phyloP scores from a whole-genome alignment of 2,329 filamentous ascomycete genomes.

The Fusarium hainanense region DNA sequence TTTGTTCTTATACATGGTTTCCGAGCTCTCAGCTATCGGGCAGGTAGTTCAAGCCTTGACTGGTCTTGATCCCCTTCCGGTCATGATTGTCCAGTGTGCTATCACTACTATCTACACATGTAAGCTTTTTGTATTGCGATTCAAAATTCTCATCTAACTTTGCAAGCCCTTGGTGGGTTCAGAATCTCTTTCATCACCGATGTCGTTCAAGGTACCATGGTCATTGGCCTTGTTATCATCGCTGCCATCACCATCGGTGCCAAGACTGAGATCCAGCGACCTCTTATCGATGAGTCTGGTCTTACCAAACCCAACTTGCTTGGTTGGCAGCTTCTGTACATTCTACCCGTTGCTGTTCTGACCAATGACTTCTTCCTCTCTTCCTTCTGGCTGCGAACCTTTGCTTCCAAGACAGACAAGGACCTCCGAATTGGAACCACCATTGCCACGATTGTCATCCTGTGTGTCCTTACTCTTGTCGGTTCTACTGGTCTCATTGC shows the following conservation, averaged over 20 bases:
- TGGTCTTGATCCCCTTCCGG: slow-evolving; percentile 77
- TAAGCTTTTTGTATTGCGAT: slow-evolving; percentile 51
- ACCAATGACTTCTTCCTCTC: slow-evolving; percentile 91
- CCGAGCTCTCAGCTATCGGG: slow-evolving; percentile 82
- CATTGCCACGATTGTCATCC: slow-evolving; percentile 72
- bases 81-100: slow-evolving; percentile 80
- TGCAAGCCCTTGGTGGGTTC: slow-evolving; percentile 79
- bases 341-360: slow-evolving; percentile 81
- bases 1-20: slow-evolving; percentile 87
- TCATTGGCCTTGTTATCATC: slow-evolving; percentile 78
- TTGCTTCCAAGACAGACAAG: slow-evolving; percentile 81
- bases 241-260: slow-evolving; percentile 82
- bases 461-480: slow-evolving; percentile 78
- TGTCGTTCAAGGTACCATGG: slow-evolving; percentile 83
- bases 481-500: slow-evolving; percentile 79
- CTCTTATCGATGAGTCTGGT: slow-evolving; percentile 74
- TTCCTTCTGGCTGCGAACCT: slow-evolving; percentile 86
- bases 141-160: neutral
- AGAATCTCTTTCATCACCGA: slow-evolving; percentile 87
- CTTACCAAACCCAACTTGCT: slow-evolving; percentile 76
- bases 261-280: slow-evolving; percentile 76
- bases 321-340: slow-evolving; percentile 88
- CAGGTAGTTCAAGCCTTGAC: slow-evolving; percentile 81
- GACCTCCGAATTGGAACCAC: slow-evolving; percentile 80
- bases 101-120: slow-evolving; percentile 88